These are phyloP conservation scores for Clonostachys byssicola DNA, from an alignment of 2,329 filamentous ascomycete genomes.

Conservation along the genomic window DNA sequence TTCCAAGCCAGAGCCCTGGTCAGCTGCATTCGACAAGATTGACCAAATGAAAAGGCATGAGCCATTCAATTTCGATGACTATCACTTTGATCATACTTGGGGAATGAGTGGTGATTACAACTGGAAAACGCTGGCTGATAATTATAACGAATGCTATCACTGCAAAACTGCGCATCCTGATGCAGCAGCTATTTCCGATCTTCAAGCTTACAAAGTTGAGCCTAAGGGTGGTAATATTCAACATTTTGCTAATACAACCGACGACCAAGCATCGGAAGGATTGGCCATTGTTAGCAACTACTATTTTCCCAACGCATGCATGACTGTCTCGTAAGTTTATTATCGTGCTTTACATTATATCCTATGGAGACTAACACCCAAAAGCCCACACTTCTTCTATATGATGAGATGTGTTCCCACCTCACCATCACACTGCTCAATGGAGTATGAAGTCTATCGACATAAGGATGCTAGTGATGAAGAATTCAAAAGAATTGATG, in stretches of 20 bases:
- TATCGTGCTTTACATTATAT: too few species aligned
- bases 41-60: slow-evolving; percentile 39
- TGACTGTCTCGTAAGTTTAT: slow-evolving; percentile 44
- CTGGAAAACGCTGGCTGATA: slow-evolving; percentile 58
- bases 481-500: slow-evolving; percentile 50
- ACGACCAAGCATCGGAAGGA: slow-evolving; percentile 41
- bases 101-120: slow-evolving; percentile 53
- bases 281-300: slow-evolving; percentile 40
- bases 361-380: neutral
- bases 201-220: slow-evolving; percentile 50
- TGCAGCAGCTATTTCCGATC: slow-evolving; percentile 49
- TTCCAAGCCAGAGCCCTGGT: slow-evolving; percentile 39
- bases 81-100: slow-evolving; percentile 53
- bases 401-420: slow-evolving; percentile 58
- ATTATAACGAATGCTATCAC: slow-evolving; percentile 67
- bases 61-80: slow-evolving; percentile 46
- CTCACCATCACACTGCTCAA: slow-evolving; percentile 41
- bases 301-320: slow-evolving; percentile 46
- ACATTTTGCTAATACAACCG: slow-evolving; percentile 40
- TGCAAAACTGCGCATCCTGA: slow-evolving; percentile 56
- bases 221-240: slow-evolving; percentile 43
- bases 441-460: slow-evolving; percentile 61
- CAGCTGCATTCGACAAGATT: slow-evolving; percentile 43
- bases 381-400: slow-evolving; percentile 59
- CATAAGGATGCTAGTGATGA: slow-evolving; percentile 56